Base-by-base conservation (phyloP, 2,329 filamentous ascomycete species). In the Mycogone perniciosa region DNA sequence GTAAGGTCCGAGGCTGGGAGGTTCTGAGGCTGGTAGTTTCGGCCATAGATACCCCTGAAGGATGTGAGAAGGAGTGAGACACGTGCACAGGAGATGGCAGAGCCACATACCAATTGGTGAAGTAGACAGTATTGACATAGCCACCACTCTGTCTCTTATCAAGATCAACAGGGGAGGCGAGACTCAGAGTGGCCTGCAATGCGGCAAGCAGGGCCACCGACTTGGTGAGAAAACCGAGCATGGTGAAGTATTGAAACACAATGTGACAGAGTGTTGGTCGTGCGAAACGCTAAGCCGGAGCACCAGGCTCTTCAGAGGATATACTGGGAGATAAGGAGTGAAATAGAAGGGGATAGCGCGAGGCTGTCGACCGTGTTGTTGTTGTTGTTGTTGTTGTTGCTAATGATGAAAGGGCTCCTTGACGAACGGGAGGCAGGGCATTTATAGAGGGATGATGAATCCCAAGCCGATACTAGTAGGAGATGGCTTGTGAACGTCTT, bases 11-110 rank as follows among this genome's bases (percentile, higher is more conserved):
- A 74, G 2, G 76, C 80, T 0, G 85, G 85, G 7, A 95, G 75
- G 58, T 89, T 75, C 46, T 85, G 77, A 0, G 88, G 85, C 50
- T 86, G 78, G 64, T 86, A 89, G 58, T 87, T 81, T 46, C 89
- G 79, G 27, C 72, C 86, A 62, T 95, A 93, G 50, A 90, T 88
- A 39, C 80, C 85, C 86, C 76, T 78, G 20, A 2, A 13, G 39
- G 43, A 4, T 33, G 29, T 29, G n/a, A 44, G 42, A 44, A 13
- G 13, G 10, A 4, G 29, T 20, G 41, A 39, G 33, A 20, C n/a
- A 35, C 6, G 9, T 9, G 31, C 27, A 44, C 26, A 50, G 31
- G 9, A 31, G 29, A 7, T 30, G 20, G 48, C n/a, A 11, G 13
- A 30, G 6, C 5, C 10, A 53, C 64, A 52, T 56, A 76, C 75